Base-by-base conservation (phyloP, 2,329 filamentous ascomycete species). In the Fusarium nodosum region DNA sequence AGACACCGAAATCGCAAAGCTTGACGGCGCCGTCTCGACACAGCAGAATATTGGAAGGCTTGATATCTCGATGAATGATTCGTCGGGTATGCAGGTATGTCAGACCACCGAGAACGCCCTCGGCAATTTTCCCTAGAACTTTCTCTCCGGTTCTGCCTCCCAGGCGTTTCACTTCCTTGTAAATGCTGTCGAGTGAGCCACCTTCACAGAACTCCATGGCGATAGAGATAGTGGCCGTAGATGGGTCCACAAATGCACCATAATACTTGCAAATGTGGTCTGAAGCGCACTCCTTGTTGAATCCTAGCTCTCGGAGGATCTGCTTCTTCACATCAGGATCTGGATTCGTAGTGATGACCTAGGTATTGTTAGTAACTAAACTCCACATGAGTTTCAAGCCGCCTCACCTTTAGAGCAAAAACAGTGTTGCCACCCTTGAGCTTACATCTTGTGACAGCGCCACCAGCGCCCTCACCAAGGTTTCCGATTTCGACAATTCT, bases 141-240 rank as follows among this genome's bases (percentile, higher is more conserved):
- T 98, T 99, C 79, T 99, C 96, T 71, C 96, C 96, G 0, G 95
- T 98, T 51, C 96, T 89, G 13, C 96, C 96, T 42, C 95, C 95
- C 3, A 98, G 88, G 73, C 96, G 93, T 83, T 97, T 97, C 36
- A 99, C 94, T 81, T 99, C 96, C 72, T 93, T 93, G 84, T 99
- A 99, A 70, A 99, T 96, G 77, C 93, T 96, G 82, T 99, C 94
- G 22, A 99, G 87, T 47, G 93, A 97, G 55, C 96, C 96, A 60
- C 96, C 96, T 81, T 98, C 96, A 78, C 96, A 99, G 76, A 97
- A 98, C 79, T 99, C 96, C 96, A 99, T 99, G 60, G 94, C 94
- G 77, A 99, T 99, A 48, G 93, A 97, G 72, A 99, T 98, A 48
- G 95, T 98, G 52, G 94, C 93, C 12, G 93, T 97, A n/a, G 93